Evolutionary conservation across 108 stramenopile species (phyloP).

Genomic region (Pseudonitzschia multiseries): DNA sequence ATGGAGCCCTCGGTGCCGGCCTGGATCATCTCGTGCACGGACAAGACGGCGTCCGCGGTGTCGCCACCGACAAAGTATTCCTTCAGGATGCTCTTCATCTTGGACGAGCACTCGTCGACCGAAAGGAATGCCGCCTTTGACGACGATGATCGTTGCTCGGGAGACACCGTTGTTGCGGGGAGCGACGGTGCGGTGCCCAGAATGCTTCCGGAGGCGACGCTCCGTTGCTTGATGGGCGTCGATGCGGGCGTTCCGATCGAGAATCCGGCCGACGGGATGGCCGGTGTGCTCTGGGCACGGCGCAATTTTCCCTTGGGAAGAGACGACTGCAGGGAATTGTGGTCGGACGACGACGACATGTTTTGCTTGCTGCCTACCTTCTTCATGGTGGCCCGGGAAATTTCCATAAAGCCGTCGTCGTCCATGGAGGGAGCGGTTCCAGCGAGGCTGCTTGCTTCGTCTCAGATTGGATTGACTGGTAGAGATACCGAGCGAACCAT

Average conservation of each 20-base stretch:
- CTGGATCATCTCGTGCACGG: conserved; percentile 69
- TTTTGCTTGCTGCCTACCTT: conserved; percentile 20
- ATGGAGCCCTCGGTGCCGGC: conserved; percentile 49
- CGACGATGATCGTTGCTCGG: no score
- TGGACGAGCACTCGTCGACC: conserved; percentile 61
- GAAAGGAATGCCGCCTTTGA: conserved; percentile 29
- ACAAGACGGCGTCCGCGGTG: conserved; percentile 68
- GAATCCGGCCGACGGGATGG: conserved; percentile 17
- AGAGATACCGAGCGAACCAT: conserved; percentile 32
- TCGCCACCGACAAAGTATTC: conserved; percentile 80
- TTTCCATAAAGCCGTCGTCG: conserved; percentile 62
- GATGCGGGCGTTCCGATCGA: conserved; percentile 8
- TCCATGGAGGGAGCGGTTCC: conserved; percentile 21
- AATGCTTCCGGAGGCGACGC: not conserved
- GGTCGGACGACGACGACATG: not conserved
- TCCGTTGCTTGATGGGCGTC: conserved; percentile 11
- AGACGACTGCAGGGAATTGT: not conserved
- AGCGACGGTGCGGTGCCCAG: conserved; percentile 12
- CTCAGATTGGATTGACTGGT: conserved; percentile 53
- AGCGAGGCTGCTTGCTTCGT: conserved; percentile 32
- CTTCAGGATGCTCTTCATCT: conserved; percentile 62
- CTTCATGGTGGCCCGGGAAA: conserved; percentile 15
- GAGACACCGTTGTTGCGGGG: not conserved
- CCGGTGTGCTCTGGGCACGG: conserved; percentile 33
- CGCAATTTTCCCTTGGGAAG: conserved; percentile 20